Conservation (phyloP, 2,329 filamentous ascomycete species). For the Beauveria asiatica region DNA sequence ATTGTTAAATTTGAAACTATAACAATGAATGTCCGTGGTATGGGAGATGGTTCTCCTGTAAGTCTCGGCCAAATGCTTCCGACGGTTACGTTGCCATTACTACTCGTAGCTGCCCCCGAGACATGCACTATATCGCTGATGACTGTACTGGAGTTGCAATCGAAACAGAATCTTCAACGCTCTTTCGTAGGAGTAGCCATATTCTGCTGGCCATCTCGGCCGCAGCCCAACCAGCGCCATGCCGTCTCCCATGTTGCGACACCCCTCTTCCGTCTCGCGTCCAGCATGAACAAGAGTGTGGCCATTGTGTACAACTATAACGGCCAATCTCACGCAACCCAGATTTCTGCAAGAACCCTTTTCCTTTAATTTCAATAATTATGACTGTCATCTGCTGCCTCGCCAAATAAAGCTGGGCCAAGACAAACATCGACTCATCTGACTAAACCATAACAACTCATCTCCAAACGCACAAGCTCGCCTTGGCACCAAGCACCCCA, state of each 20-base stretch:
- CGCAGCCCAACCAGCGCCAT: not conserved
- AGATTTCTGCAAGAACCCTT: not conserved
- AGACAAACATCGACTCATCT: not conserved
- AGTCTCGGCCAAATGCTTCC: not conserved
- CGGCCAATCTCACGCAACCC: not conserved
- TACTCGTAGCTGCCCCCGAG: no score
- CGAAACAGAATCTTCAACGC: not conserved
- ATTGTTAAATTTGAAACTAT: no score
- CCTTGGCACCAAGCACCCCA: not conserved
- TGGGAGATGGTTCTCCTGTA: not conserved
- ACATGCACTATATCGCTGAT: not conserved
- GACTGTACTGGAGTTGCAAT: not conserved
- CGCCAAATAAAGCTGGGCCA: not conserved
- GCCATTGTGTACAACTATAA: not conserved
- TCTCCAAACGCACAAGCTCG: not conserved
- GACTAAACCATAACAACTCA: not conserved
- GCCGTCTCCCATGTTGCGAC: not conserved
- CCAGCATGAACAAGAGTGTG: not conserved
- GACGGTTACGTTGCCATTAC: not conserved
- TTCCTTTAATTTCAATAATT: not conserved
- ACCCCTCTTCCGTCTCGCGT: not conserved
- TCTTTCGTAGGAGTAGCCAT: not conserved
- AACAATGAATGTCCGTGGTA: no score
- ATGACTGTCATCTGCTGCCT: not conserved
- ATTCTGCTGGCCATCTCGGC: not conserved